phyloP scores from a whole-genome alignment of 805 yeast genomes.

The Candida gorgasii region DNA sequence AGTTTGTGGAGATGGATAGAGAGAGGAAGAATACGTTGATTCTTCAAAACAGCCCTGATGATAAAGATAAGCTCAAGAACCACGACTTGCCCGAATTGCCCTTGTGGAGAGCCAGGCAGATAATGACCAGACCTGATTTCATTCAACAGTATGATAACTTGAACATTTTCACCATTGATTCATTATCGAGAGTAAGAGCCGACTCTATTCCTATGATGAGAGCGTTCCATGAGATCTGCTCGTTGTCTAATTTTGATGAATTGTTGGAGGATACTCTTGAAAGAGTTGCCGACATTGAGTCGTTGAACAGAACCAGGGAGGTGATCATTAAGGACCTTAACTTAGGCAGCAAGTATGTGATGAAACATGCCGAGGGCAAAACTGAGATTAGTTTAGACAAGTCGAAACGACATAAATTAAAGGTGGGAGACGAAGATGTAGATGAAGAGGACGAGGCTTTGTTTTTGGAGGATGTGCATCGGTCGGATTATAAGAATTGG shows the following conservation, averaged over 20 bases:
- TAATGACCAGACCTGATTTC: constrained; percentile 83
- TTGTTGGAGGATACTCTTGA: constrained; percentile 63
- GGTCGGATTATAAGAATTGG: constrained; percentile 52
- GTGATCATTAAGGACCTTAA: constrained; percentile 68
- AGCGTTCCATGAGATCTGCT: constrained; percentile 76
- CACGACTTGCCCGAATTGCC: constrained; percentile 74
- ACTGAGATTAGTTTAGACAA: constrained; percentile 12
- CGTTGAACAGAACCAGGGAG: constrained; percentile 77
- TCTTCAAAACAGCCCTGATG: constrained; percentile 32
- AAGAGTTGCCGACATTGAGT: constrained; percentile 73
- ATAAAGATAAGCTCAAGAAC: constrained; percentile 25
- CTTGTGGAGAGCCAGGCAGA: constrained; percentile 78
- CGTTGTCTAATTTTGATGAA: constrained; percentile 69
- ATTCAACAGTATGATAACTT: constrained; percentile 73
- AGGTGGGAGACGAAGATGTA: constrained; percentile 17
- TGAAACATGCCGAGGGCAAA: constrained; percentile 21
- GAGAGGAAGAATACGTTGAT: constrained; percentile 29
- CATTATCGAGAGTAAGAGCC: constrained; percentile 69
- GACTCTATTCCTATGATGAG: constrained; percentile 90
- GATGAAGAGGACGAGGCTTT: constrained; percentile 19
- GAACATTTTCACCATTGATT: constrained; percentile 78
- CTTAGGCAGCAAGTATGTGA: constrained; percentile 46
- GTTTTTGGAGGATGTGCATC: constrained; percentile 54
- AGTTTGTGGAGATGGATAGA: constrained; percentile 68
- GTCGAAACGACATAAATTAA: constrained; percentile 12